These are phyloP conservation scores for Polygonum aviculare DNA, from an alignment of 148 eudicot genomes.

Conservation along the genomic window DNA sequence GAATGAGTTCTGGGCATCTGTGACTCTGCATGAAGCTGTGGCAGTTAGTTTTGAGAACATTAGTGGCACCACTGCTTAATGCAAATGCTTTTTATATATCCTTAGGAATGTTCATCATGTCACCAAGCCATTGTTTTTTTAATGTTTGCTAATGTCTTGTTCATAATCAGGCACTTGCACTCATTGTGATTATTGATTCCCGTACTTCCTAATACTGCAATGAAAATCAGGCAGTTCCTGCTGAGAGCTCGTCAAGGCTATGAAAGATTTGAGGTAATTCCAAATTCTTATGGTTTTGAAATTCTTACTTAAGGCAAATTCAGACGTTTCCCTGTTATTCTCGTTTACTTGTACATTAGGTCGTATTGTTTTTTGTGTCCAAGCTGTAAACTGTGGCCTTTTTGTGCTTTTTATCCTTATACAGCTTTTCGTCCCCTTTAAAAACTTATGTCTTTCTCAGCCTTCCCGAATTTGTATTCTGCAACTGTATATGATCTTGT, in stretches of 20 bases:
- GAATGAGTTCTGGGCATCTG: no score
- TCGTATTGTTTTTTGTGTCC: neutral
- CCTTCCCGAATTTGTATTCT: neutral
- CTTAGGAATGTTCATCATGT: neutral
- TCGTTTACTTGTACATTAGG: neutral
- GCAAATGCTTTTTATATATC: no score
- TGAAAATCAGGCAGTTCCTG: slow-evolving; percentile 29
- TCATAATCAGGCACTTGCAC: neutral
- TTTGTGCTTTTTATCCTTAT: neutral
- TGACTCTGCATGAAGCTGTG: no score
- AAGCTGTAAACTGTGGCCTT: neutral
- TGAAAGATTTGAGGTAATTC: slow-evolving; percentile 10
- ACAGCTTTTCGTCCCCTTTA: neutral
- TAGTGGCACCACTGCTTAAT: neutral
- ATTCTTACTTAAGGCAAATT: neutral
- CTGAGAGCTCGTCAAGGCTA: slow-evolving; percentile 12
- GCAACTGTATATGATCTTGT: neutral
- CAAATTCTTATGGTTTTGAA: slow-evolving; percentile 1
- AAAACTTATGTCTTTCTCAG: neutral
- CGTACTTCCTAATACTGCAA: neutral
- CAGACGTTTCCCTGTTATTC: neutral
- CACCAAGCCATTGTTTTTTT: neutral
- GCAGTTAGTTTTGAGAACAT: neutral
- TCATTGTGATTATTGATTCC: neutral
- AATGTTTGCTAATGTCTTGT: neutral